Percentiles rank a stretch among this genome's conserved stretches.
Evolutionary conservation across 129 eudicot genomes (phyloP).

Genomic region (Chrysanthemum makinoi): DNA sequence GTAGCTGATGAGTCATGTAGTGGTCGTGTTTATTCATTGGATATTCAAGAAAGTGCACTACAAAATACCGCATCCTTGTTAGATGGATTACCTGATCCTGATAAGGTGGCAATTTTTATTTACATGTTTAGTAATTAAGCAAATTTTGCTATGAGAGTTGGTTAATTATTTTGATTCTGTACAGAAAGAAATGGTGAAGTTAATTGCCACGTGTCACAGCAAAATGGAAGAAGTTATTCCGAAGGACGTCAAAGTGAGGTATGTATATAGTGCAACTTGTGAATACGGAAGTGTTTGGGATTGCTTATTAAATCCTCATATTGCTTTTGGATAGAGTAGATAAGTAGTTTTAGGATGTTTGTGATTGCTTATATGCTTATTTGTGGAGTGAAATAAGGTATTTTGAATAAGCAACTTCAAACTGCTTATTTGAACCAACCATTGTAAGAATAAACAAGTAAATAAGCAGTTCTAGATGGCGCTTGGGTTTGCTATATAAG

Average conservation of each 20-base stretch:
- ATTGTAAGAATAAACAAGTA: too few relatives aligned
- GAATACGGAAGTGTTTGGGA: neutral
- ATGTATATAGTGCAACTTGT: conserved; percentile 31
- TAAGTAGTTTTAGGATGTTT: too few relatives aligned
- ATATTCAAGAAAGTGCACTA: conserved; percentile 71
- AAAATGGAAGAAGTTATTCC: conserved; percentile 83
- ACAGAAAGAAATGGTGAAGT: conserved; percentile 70
- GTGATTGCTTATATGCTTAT: too few relatives aligned
- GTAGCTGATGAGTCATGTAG: conserved; percentile 48
- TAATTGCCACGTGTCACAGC: conserved; percentile 68
- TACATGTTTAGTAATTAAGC: neutral
- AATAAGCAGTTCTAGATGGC: too few relatives aligned
- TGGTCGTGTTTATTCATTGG: conserved; percentile 83
- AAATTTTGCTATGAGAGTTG: neutral
- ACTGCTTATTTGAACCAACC: too few relatives aligned
- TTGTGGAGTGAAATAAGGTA: too few relatives aligned
- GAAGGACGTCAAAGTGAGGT: conserved; percentile 45
- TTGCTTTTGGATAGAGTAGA: too few relatives aligned
- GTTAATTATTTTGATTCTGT: neutral
- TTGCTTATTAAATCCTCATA: too few relatives aligned
- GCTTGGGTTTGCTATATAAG: too few relatives aligned
- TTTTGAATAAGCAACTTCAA: too few relatives aligned
- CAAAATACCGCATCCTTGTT: conserved; percentile 60
- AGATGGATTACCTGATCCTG: conserved; percentile 40
- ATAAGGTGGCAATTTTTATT: conserved; percentile 43